Conservation (phyloP, 2,329 filamentous ascomycete genomes). For the Nannizzia gypsea region DNA sequence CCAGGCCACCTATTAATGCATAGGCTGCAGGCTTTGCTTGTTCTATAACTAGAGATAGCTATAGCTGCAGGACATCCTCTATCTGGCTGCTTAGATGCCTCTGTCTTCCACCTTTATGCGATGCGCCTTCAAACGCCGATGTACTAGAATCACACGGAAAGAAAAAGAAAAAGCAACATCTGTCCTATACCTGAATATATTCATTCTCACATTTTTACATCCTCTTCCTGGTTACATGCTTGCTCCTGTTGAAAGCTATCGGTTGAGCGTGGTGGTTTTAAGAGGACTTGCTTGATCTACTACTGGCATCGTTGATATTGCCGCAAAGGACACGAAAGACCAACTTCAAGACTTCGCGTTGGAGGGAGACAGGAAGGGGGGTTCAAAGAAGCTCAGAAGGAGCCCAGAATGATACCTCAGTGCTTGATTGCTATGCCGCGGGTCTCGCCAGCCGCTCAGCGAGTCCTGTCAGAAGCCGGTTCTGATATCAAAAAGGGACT, state of each 20-base stretch:
- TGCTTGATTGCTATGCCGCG: background rate
- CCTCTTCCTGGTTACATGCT: background rate
- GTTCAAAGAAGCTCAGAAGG: background rate
- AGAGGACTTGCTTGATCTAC: background rate
- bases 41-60: background rate
- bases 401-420: background rate
- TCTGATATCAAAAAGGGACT: slow-evolving; percentile 8
- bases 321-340: background rate
- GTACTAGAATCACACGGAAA: background rate
- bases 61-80: background rate
- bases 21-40: background rate
- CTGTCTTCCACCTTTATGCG: background rate
- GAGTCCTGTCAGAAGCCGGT: slow-evolving; percentile 7
- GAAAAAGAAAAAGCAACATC: no score
- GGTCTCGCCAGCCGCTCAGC: slow-evolving; percentile 9
- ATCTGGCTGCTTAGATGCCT: background rate
- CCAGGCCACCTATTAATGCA: background rate
- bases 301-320: background rate
- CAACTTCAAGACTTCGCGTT: background rate
- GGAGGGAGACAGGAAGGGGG: background rate
- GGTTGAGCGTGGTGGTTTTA: background rate
- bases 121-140: background rate
- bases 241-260: background rate
- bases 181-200: background rate
- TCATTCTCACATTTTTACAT: background rate